Percentiles rank a stretch among this genome's conserved stretches.
These are phyloP conservation scores for Metschnikowia gelsemii DNA, from an alignment of 805 yeast genomes.

Conservation along the genomic window DNA sequence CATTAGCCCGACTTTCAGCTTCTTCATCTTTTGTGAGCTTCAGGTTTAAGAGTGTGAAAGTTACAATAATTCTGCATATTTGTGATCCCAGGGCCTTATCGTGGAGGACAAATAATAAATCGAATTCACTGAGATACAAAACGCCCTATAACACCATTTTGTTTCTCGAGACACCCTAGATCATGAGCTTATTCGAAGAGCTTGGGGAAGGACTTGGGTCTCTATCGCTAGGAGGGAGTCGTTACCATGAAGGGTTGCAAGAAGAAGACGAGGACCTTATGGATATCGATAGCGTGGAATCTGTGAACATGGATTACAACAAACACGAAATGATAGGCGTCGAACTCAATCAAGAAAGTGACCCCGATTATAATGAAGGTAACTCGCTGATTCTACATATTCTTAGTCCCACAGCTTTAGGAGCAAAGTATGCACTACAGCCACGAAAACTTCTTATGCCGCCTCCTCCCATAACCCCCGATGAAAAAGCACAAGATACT, in stretches of 20 bases:
- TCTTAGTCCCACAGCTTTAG: conserved; percentile 41
- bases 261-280: conserved; percentile 20
- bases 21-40: no score
- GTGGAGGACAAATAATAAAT: no score
- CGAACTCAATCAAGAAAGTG: conserved; percentile 3
- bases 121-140: no score
- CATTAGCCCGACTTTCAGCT: no score
- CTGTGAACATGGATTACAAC: not conserved
- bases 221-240: conserved; percentile 12
- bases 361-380: conserved; percentile 8
- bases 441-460: conserved; percentile 33
- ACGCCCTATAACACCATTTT: no score
- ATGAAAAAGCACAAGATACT: not conserved
- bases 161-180: no score
- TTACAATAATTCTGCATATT: no score
- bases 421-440: conserved; percentile 40
- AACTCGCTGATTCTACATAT: conserved; percentile 20
- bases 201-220: conserved; percentile 18
- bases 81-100: no score
- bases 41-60: no score
- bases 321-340: not conserved
- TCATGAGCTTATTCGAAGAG: conserved; percentile 18
- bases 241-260: not conserved
- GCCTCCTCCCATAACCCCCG: conserved; percentile 14
- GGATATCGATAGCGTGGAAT: conserved; percentile 24